Evolutionary conservation across 495 filamentous ascomycete genomes (phyloP).

Genomic region (Cudoniella acicularis): DNA sequence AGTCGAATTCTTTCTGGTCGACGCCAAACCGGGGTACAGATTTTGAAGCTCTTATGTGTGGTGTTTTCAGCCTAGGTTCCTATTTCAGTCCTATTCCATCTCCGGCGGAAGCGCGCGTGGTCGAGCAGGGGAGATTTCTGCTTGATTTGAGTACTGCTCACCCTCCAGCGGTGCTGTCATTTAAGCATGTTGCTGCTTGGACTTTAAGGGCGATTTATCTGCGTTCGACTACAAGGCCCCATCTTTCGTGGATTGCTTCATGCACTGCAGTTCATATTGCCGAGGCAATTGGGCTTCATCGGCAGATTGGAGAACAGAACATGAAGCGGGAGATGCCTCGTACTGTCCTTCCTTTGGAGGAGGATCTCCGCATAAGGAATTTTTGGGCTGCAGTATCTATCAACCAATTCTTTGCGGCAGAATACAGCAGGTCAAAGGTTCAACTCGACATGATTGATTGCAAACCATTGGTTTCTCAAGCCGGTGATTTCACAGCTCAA

Average conservation of each 20-base stretch:
- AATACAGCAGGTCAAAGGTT: conserved; percentile 38
- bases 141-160: conserved; percentile 11
- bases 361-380: conserved; percentile 19
- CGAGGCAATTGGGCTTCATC: conserved; percentile 46
- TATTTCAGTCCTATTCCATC: conserved; percentile 29
- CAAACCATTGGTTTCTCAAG: not conserved
- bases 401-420: conserved; percentile 50
- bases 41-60: conserved; percentile 43
- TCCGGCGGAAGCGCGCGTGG: conserved; percentile 1
- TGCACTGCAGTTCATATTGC: conserved; percentile 51
- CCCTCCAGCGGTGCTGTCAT: not conserved
- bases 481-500: conserved; percentile 1
- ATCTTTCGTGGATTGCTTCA: conserved; percentile 53
- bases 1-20: conserved; percentile 33
- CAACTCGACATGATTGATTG: conserved; percentile 8
- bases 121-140: conserved; percentile 8
- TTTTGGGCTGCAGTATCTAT: conserved; percentile 36
- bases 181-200: conserved; percentile 44
- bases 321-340: conserved; percentile 27
- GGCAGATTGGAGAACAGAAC: conserved; percentile 29
- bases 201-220: conserved; percentile 50
- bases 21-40: conserved; percentile 5
- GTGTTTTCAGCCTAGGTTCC: conserved; percentile 45
- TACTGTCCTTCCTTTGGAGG: conserved; percentile 37
- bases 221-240: conserved; percentile 47